phyloP scores from a whole-genome alignment of 2,329 filamentous ascomycete species.

The Botrytis fragariae region DNA sequence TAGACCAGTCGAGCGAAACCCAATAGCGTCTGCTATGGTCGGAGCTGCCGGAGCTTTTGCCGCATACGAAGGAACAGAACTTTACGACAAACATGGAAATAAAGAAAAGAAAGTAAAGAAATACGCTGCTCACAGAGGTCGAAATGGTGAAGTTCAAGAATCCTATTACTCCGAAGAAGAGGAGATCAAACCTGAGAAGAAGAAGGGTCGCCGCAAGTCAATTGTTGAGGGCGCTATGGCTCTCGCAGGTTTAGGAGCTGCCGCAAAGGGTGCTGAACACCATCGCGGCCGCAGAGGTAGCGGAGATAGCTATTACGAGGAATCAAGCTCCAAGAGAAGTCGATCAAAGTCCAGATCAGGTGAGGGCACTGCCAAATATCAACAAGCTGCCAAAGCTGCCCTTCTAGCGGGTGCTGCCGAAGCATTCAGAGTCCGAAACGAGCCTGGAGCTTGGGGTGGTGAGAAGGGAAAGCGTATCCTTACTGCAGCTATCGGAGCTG shows the following conservation, averaged over 20 bases:
- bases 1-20: constrained; percentile 54
- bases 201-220: constrained; percentile 59
- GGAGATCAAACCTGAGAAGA: constrained; percentile 43
- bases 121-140: constrained; percentile 52
- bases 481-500: constrained; percentile 82
- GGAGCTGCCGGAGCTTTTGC: constrained; percentile 63
- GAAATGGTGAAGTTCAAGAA: constrained; percentile 51
- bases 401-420: constrained; percentile 87
- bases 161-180: constrained; percentile 59
- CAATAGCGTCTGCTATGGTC: constrained; percentile 58
- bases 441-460: constrained; percentile 84
- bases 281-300: constrained; percentile 41
- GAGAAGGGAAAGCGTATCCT: constrained; percentile 89
- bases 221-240: constrained; percentile 62
- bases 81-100: constrained; percentile 55
- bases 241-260: constrained; percentile 60
- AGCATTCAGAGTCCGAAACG: constrained; percentile 85
- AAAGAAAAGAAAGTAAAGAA: constrained; percentile 48
- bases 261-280: constrained; percentile 45
- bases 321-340: constrained; percentile 52
- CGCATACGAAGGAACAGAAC: constrained; percentile 61
- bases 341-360: constrained; percentile 51
- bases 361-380: constrained; percentile 59
- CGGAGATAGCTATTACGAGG: constrained; percentile 43
- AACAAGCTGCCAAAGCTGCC: constrained; percentile 88